phyloP scores from a whole-genome alignment of 1,284 basidiomycete species.

The Athelia sp. region DNA sequence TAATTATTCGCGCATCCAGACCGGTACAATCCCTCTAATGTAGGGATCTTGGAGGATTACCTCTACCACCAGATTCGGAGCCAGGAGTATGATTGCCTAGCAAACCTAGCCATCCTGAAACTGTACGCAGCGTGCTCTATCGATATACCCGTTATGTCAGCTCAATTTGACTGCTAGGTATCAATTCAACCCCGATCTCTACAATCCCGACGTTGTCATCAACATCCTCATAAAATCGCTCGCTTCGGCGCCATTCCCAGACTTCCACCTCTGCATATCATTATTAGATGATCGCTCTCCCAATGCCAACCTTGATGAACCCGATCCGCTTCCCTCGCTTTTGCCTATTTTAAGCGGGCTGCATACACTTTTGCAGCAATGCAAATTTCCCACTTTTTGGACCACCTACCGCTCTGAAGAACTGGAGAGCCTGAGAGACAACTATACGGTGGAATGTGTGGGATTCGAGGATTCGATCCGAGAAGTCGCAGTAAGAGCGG shows the following conservation, averaged over 20 bases:
- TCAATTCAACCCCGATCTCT: constrained; percentile 93
- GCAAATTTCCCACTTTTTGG: constrained; percentile 93
- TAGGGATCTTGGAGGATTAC: constrained; percentile 91
- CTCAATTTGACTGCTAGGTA: constrained; percentile 49
- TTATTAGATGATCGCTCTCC: constrained; percentile 75
- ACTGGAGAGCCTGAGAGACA: constrained; percentile 70
- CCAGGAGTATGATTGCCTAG: constrained; percentile 89
- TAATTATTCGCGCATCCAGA: constrained; percentile 41
- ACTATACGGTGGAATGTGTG: constrained; percentile 77
- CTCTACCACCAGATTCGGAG: constrained; percentile 87
- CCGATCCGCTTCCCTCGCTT: constrained; percentile 70
- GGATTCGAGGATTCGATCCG: constrained; percentile 82
- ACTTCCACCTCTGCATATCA: constrained; percentile 91
- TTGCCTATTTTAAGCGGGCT: constrained; percentile 75
- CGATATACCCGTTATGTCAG: not conserved
- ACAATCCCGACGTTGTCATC: constrained; percentile 89
- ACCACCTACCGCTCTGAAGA: constrained; percentile 61
- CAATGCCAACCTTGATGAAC: constrained; percentile 66
- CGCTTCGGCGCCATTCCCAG: constrained; percentile 77
- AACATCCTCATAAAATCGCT: constrained; percentile 94
- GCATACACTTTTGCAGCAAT: constrained; percentile 77
- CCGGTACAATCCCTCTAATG: constrained; percentile 94
- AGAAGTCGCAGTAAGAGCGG: constrained; percentile 71
- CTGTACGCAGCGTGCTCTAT: constrained; percentile 45
- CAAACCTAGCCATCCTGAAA: constrained; percentile 87